Conservation (phyloP, 768 basidiomycete genomes). For the Auricularia sp. region DNA sequence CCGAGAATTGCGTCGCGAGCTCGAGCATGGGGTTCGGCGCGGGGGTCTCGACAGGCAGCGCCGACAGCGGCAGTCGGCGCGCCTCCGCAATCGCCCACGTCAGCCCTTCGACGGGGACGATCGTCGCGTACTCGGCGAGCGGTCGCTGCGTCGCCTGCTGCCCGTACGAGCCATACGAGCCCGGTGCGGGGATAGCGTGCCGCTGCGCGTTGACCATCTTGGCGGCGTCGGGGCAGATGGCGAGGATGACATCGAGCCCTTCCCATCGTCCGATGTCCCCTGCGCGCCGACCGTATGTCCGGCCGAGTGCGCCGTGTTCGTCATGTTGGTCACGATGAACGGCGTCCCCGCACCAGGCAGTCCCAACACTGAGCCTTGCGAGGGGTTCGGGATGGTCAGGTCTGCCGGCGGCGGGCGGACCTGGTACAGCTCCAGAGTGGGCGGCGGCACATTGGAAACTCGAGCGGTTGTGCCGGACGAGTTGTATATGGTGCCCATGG, state of each 20-base stretch:
- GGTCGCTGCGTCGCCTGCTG: constrained; percentile 38
- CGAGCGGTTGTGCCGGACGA: constrained; percentile 65
- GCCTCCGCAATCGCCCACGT: constrained; percentile 70
- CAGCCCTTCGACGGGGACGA: constrained; percentile 70
- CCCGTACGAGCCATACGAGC: constrained; percentile 30
- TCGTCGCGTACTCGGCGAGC: constrained; percentile 65
- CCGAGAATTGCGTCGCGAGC: constrained; percentile 71
- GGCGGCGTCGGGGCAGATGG: constrained; percentile 66
- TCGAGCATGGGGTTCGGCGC: constrained; percentile 62
- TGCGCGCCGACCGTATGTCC: constrained; percentile 66
- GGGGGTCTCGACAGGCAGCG: constrained; percentile 26
- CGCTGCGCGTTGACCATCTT: constrained; percentile 37
- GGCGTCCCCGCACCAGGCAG: background rate
- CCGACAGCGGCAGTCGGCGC: constrained; percentile 33
- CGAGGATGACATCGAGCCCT: constrained; percentile 59
- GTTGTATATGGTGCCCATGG: constrained; percentile 10
- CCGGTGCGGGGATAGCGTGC: constrained; percentile 30
- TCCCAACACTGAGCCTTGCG: background rate
- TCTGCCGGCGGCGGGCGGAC: constrained; percentile 11
- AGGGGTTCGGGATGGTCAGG: constrained; percentile 25
- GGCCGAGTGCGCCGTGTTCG: constrained; percentile 50
- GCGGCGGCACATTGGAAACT: constrained; percentile 38
- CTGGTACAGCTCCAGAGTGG: background rate
- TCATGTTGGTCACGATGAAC: constrained; percentile 1
- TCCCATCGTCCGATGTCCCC: constrained; percentile 51